Percentiles rank a stretch among this genome's conserved stretches.
Conservation (phyloP, 2,329 filamentous ascomycete species). For the Dichotomopilus funicola region DNA sequence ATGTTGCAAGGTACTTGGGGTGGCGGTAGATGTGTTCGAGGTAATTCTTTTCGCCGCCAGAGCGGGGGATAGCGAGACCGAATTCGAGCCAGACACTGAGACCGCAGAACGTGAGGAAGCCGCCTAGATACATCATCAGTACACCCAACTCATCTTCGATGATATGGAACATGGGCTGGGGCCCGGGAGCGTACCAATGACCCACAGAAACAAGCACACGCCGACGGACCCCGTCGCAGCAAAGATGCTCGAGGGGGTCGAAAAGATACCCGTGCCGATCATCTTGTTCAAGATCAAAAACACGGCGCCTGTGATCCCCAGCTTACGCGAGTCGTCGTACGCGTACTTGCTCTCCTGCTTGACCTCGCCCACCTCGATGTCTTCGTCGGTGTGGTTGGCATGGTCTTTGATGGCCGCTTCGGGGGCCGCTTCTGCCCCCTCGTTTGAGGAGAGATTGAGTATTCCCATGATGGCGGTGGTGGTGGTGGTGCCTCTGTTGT, state of each 20-base stretch:
- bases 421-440: constrained; percentile 8
- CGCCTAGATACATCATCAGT: constrained; percentile 9
- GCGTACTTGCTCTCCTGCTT: constrained; percentile 22
- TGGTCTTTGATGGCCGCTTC: constrained; percentile 3
- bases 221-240: constrained; percentile 47
- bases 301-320: constrained; percentile 22
- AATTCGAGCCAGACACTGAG: constrained; percentile 59
- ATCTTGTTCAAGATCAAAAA: constrained; percentile 27
- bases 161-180: neutral
- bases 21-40: constrained; percentile 55
- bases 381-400: neutral
- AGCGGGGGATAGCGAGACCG: constrained; percentile 54
- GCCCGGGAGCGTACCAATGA: constrained; percentile 22
- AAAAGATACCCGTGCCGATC: constrained; percentile 40
- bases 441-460: constrained; percentile 14
- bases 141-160: neutral
- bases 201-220: constrained; percentile 34
- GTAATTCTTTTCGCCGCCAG: constrained; percentile 61
- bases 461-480: constrained; percentile 12
- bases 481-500: too few relatives aligned
- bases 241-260: constrained; percentile 48
- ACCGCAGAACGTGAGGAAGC: constrained; percentile 50
- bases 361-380: constrained; percentile 18
- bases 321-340: constrained; percentile 22
- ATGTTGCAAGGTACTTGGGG: constrained; percentile 53